Conservation (phyloP, 179 eudicot genomes). For the Beta corolliflora region DNA sequence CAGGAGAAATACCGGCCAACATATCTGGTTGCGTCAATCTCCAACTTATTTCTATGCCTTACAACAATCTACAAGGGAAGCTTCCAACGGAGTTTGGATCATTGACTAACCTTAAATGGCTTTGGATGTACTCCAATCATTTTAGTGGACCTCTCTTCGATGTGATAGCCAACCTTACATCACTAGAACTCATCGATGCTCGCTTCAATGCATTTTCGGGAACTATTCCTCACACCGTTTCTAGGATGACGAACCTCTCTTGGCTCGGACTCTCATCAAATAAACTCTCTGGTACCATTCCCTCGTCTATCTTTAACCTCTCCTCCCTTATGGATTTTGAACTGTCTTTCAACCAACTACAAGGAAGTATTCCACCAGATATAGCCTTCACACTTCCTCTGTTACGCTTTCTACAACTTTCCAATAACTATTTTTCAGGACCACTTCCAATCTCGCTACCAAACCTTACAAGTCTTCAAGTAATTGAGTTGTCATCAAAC, state of each 20-base stretch:
- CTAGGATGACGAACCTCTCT: slow-evolving; percentile 16
- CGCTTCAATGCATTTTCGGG: slow-evolving; percentile 26
- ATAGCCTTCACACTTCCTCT: slow-evolving; percentile 33
- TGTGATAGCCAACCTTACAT: slow-evolving; percentile 31
- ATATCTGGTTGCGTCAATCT: slow-evolving; percentile 29
- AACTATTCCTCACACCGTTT: slow-evolving; percentile 27
- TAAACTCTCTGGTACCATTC: slow-evolving; percentile 30
- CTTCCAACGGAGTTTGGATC: slow-evolving; percentile 29
- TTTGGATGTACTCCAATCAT: slow-evolving; percentile 21
- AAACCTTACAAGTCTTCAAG: slow-evolving; percentile 36
- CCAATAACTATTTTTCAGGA: slow-evolving; percentile 37
- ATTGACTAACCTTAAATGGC: slow-evolving; percentile 21
- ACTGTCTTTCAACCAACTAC: background rate
- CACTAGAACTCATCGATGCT: slow-evolving; percentile 1
- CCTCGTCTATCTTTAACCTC: slow-evolving; percentile 31
- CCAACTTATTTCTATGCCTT: background rate
- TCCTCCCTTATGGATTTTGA: slow-evolving; percentile 21
- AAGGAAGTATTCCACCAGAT: slow-evolving; percentile 39
- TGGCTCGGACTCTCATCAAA: slow-evolving; percentile 8
- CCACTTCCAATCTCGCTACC: slow-evolving; percentile 39
- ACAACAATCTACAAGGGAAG: slow-evolving; percentile 29
- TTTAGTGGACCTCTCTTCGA: slow-evolving; percentile 29
- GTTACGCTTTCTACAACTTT: slow-evolving; percentile 23
- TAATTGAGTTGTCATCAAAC: background rate
- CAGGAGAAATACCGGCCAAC: slow-evolving; percentile 32